Percentiles rank a stretch among this genome's conserved stretches.
phyloP scores from a whole-genome alignment of 768 basidiomycete genomes.

The Leccinum uliginosum region DNA sequence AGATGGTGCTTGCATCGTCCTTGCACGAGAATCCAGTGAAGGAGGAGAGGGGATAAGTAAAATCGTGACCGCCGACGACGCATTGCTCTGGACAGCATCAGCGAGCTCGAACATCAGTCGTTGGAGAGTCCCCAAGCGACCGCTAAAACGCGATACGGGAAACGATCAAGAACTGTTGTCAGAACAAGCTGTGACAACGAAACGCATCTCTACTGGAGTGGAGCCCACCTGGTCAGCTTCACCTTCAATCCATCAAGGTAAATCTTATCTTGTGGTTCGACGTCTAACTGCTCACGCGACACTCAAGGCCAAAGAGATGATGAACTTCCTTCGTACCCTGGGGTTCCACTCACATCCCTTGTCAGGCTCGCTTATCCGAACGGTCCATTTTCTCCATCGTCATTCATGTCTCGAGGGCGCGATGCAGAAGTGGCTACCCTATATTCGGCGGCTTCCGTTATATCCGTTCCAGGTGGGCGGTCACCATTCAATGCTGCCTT shows the following conservation, averaged over 20 bases:
- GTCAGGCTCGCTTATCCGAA: slow-evolving; percentile 66
- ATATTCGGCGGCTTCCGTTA: slow-evolving; percentile 80
- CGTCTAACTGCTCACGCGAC: slow-evolving; percentile 8
- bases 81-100: slow-evolving; percentile 85
- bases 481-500: slow-evolving; percentile 36
- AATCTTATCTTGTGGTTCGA: neutral
- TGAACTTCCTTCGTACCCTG: slow-evolving; percentile 40
- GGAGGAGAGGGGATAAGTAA: slow-evolving; percentile 70
- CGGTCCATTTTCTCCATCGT: slow-evolving; percentile 48
- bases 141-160: slow-evolving; percentile 17
- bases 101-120: slow-evolving; percentile 76
- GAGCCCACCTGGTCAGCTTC: slow-evolving; percentile 18
- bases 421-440: slow-evolving; percentile 83
- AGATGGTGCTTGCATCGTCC: slow-evolving; percentile 84
- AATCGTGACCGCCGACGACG: slow-evolving; percentile 79
- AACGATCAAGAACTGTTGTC: slow-evolving; percentile 11
- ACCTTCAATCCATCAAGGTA: slow-evolving; percentile 20
- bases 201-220: slow-evolving; percentile 6
- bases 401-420: slow-evolving; percentile 34
- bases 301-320: slow-evolving; percentile 20
- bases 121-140: slow-evolving; percentile 65
- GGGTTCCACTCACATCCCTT: slow-evolving; percentile 68
- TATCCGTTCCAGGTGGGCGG: slow-evolving; percentile 54
- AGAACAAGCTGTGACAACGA: slow-evolving; percentile 12
- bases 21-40: slow-evolving; percentile 65